Evolutionary conservation across 2,329 filamentous ascomycete genomes (phyloP).

Genomic region (Ploettnerulaceae sp.): DNA sequence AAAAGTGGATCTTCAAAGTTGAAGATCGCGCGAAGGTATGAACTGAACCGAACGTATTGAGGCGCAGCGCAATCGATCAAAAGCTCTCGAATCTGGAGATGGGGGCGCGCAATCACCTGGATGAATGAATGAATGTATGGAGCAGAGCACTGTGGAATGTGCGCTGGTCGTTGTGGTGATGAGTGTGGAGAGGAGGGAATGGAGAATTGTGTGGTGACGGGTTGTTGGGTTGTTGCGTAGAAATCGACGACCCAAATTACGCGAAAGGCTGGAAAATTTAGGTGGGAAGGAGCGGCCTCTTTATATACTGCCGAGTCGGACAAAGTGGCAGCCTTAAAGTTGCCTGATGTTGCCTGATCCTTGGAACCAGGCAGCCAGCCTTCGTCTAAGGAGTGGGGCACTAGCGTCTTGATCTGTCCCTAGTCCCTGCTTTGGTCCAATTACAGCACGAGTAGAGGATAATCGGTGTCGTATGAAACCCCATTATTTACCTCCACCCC

Average conservation of each 20-base stretch:
- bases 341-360: constrained; percentile 5
- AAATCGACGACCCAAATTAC: constrained; percentile 21
- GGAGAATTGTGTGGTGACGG: constrained; percentile 1
- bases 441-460: background rate
- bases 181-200: constrained; percentile 6
- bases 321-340: background rate
- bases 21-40: no score
- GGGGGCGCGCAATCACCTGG: constrained; percentile 18
- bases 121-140: constrained; percentile 28
- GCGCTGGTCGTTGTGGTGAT: constrained; percentile 20
- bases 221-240: constrained; percentile 11
- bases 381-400: background rate
- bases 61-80: background rate
- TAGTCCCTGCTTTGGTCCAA: background rate
- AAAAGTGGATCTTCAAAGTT: constrained; percentile 2
- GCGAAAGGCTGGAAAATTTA: constrained; percentile 17
- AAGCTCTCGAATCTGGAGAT: background rate
- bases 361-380: background rate
- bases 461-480: background rate
- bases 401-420: background rate
- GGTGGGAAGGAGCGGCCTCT: constrained; percentile 10
- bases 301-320: constrained; percentile 18
- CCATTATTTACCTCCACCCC: no score
- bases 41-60: constrained; percentile 2
- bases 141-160: constrained; percentile 26